Evolutionary conservation across 129 eudicot species (phyloP).

Genomic region (Tanacetum coccineum): DNA sequence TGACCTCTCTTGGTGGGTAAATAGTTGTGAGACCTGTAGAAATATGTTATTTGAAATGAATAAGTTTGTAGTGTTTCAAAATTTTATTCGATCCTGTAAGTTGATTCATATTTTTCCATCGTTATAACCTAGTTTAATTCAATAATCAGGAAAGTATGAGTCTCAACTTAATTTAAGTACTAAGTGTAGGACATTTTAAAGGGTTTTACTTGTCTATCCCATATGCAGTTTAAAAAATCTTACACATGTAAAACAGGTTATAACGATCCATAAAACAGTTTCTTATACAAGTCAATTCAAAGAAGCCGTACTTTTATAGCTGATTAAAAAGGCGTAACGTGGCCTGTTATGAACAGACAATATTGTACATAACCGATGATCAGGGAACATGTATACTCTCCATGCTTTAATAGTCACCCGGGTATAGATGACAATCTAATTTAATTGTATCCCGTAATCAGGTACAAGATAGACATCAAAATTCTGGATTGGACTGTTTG

Average conservation of each 20-base stretch:
- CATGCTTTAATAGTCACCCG: not conserved
- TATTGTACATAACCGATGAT: constrained; percentile 30
- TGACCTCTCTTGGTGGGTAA: constrained; percentile 28
- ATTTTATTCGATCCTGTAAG: constrained; percentile 26
- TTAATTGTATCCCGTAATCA: constrained; percentile 32
- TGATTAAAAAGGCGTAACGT: constrained; percentile 41
- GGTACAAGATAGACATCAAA: constrained; percentile 49
- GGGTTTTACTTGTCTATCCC: constrained; percentile 26
- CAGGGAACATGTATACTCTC: constrained; percentile 47
- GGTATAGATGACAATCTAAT: not conserved
- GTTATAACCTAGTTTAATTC: constrained; percentile 36
- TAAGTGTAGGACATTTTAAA: too few species aligned
- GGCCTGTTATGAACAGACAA: constrained; percentile 40
- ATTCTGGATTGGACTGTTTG: too few species aligned
- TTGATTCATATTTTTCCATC: constrained; percentile 38
- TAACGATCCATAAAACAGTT: constrained; percentile 25
- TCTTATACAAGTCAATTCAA: constrained; percentile 8
- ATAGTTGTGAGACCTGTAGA: constrained; percentile 14
- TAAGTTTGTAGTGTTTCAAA: constrained; percentile 8
- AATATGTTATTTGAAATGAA: constrained; percentile 15
- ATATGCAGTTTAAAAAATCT: constrained; percentile 8
- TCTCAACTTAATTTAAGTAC: not conserved
- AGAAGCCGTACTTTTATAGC: constrained; percentile 40
- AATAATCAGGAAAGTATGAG: too few species aligned
- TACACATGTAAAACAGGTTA: not conserved